Percentiles rank a stretch among this genome's conserved stretches.
These are phyloP conservation scores for Triticum dicoccoides DNA, from an alignment of 176 grass and related monocot species.

Conservation along the genomic window DNA sequence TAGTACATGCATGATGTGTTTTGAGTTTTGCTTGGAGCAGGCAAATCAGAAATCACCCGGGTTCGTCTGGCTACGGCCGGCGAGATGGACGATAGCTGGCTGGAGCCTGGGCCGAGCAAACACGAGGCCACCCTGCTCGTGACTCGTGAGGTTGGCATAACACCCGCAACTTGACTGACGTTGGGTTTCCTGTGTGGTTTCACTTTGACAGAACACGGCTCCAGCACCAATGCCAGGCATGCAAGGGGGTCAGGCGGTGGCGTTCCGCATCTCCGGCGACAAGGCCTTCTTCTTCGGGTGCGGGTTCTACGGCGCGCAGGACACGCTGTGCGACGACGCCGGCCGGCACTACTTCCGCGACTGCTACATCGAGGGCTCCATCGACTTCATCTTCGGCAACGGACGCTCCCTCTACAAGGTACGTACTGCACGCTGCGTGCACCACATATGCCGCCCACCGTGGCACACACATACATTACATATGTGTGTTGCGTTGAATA, in stretches of 20 bases:
- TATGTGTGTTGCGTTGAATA: neutral
- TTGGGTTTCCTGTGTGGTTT: neutral
- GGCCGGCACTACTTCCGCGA: slow-evolving; percentile 96
- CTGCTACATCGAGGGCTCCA: slow-evolving; percentile 90
- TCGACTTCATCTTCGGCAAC: slow-evolving; percentile 99
- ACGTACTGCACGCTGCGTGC: neutral
- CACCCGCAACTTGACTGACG: neutral
- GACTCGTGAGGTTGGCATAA: neutral
- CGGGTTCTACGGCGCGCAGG: slow-evolving; percentile 97
- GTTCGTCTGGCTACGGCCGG: neutral
- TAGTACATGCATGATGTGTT: neutral
- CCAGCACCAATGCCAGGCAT: slow-evolving; percentile 83
- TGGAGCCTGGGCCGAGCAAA: neutral
- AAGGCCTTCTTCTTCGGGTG: slow-evolving; percentile 94
- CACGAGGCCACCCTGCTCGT: neutral
- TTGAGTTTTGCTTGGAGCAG: slow-evolving; percentile 20
- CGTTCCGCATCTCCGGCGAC: slow-evolving; percentile 94
- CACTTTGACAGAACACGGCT: slow-evolving; percentile 74
- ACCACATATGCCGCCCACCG: too few species aligned
- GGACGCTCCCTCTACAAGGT: slow-evolving; percentile 96
- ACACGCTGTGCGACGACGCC: slow-evolving; percentile 93
- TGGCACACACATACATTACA: neutral
- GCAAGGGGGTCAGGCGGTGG: slow-evolving; percentile 88
- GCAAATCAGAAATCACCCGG: neutral
- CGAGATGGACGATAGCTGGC: neutral